Evolutionary conservation across 352 stramenopile species (phyloP).

Genomic region (Bremia lactucae): DNA sequence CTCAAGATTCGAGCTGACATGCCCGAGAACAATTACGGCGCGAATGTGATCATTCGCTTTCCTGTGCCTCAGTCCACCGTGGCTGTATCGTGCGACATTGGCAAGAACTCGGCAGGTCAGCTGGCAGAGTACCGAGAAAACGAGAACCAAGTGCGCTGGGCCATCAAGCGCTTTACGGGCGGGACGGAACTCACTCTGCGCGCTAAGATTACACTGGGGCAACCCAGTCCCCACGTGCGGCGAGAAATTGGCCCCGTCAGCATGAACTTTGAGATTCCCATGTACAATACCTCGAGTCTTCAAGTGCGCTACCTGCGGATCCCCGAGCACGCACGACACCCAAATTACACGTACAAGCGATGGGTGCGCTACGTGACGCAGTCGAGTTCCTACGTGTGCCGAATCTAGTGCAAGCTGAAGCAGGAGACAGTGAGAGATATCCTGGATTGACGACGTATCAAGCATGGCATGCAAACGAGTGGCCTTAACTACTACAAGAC

Average conservation of each 20-base stretch:
- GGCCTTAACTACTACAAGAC: too few relatives aligned
- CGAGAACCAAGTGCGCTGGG: slow-evolving; percentile 93
- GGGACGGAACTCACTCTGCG: slow-evolving; percentile 91
- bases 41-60: slow-evolving; percentile 93
- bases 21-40: slow-evolving; percentile 90
- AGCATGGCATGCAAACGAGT: too few relatives aligned
- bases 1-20: slow-evolving; percentile 90
- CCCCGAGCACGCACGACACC: slow-evolving; percentile 88
- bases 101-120: slow-evolving; percentile 65
- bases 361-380: slow-evolving; percentile 99
- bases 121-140: slow-evolving; percentile 92
- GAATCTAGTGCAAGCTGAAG: slow-evolving; percentile 79
- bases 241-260: slow-evolving; percentile 95
- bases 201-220: slow-evolving; percentile 85
- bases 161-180: slow-evolving; percentile 94
- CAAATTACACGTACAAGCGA: slow-evolving; percentile 96
- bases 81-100: slow-evolving; percentile 70
- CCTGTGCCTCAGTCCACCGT: slow-evolving; percentile 86
- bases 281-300: slow-evolving; percentile 98
- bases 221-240: slow-evolving; percentile 64
- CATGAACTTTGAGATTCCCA: slow-evolving; percentile 99
- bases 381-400: slow-evolving; percentile 95
- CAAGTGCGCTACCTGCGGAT: slow-evolving; percentile 97
- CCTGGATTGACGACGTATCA: too few relatives aligned
- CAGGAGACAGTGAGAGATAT: too few relatives aligned